Base-by-base conservation (phyloP, 768 basidiomycete genomes). In the Leccinum obscurum region DNA sequence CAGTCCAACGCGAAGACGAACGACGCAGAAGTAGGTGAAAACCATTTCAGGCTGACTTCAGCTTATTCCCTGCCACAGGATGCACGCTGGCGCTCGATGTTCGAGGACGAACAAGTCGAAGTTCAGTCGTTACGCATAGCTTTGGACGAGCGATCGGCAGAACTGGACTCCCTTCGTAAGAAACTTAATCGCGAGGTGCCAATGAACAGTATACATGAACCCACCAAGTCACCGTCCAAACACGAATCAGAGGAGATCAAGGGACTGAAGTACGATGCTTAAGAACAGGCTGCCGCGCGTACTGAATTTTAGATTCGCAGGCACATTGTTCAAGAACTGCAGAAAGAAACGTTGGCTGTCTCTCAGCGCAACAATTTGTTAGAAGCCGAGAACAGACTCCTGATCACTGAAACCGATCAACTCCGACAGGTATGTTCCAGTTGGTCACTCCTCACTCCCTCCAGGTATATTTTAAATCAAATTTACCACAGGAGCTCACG, bases 241-340 rank as follows among this genome's bases (percentile, higher is more conserved):
- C 75, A 84, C 22, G 87, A 89, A 63, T 69, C 77, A 6, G 77
- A 80, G 48, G 92, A 95, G 74, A 85, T 93, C 58, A 85, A 81
- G 13, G 93, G 93, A 8, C 82, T 95, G 44, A 95, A 95, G 91
- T 92, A 70, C 26, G 61, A 51, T 57, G 20, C 30, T 26, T 53
- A 9, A 52, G 32, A 44, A 35, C 46, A 39, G 14, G n/a, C 22
- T 28, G 13, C 32, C 48, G 10, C 6, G 7, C 35, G 17, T 56
- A 55, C 44, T 69, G 51, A 62, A 17, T 53, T 20, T 20, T 13
- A 26, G 10, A 15, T 54, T 55, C 17, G 1, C 61, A 92, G 91
- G 74, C 88, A 93, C 67, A 92, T 97, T 66, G 85, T 97, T 22
- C 89, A 92, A 69, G 90, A 94, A 66, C 79, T 97, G 44, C 90